Conservation (phyloP, 2,329 filamentous ascomycete genomes). For the Fusarium veterinarium region DNA sequence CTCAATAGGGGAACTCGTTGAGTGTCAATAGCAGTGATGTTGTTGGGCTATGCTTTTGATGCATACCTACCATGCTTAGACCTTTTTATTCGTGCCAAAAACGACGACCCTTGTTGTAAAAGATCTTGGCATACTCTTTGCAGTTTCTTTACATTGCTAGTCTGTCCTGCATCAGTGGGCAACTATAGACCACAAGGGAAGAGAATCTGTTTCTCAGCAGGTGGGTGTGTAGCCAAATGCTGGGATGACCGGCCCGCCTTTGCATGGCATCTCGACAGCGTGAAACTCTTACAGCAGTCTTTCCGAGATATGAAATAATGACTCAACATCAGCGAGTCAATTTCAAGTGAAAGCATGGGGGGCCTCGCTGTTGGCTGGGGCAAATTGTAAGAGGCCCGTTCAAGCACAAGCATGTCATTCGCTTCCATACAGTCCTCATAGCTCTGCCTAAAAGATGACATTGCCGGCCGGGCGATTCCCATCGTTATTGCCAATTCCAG, state of each 20-base stretch:
- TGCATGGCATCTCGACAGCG: constrained; percentile 8
- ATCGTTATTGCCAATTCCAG: constrained; percentile 16
- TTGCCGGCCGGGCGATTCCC: constrained; percentile 1
- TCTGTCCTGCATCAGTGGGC: background rate
- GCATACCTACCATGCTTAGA: background rate
- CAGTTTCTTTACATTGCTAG: constrained; percentile 10
- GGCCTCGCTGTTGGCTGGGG: background rate
- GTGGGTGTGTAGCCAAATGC: background rate
- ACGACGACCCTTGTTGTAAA: background rate
- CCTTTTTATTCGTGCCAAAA: background rate
- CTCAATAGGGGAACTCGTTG: constrained; percentile 3
- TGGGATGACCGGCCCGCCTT: constrained; percentile 10
- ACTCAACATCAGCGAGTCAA: background rate
- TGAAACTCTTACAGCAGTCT: background rate
- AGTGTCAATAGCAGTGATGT: background rate
- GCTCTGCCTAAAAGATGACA: constrained; percentile 14
- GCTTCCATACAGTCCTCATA: background rate
- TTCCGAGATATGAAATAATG: constrained; percentile 6
- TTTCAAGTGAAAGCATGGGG: background rate
- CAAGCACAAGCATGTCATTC: constrained; percentile 8
- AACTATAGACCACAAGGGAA: background rate
- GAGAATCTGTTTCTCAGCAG: background rate
- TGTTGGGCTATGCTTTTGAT: background rate
- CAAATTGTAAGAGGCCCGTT: background rate
- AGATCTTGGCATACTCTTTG: background rate